Conservation (phyloP, 2,329 filamentous ascomycete genomes). For the Exophiala aquamarina region DNA sequence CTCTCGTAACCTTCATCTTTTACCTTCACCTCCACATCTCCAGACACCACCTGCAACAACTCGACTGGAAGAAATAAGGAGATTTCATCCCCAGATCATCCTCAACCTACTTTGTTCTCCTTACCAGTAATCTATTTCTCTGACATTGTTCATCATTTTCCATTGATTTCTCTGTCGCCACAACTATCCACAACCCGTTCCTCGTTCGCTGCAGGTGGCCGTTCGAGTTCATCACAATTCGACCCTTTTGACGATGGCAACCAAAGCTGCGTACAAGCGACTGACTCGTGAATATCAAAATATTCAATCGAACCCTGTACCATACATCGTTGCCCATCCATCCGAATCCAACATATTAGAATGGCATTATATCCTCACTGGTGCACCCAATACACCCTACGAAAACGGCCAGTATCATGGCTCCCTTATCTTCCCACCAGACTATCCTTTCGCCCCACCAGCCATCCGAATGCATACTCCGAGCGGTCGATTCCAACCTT, state of each 20-base stretch:
- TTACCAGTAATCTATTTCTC: no score
- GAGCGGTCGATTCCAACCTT: slow-evolving; percentile 90
- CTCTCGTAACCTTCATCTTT: no score
- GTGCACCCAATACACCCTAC: slow-evolving; percentile 91
- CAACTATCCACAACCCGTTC: no score
- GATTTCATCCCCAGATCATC: no score
- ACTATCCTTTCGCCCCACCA: slow-evolving; percentile 95
- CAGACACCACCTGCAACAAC: no score
- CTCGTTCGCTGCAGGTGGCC: no score
- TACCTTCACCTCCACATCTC: no score
- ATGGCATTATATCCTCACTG: slow-evolving; percentile 59
- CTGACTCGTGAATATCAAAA: slow-evolving; percentile 65
- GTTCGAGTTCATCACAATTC: no score
- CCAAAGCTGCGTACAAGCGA: slow-evolving; percentile 70
- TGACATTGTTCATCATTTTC: no score
- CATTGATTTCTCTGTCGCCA: no score
- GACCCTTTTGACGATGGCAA: slow-evolving; percentile 57
- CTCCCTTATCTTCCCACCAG: slow-evolving; percentile 88
- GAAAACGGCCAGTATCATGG: slow-evolving; percentile 97
- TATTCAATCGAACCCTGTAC: slow-evolving; percentile 74
- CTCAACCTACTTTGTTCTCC: no score
- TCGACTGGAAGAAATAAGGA: no score
- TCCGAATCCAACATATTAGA: slow-evolving; percentile 91
- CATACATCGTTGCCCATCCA: slow-evolving; percentile 84
- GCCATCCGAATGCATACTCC: slow-evolving; percentile 99